phyloP scores from a whole-genome alignment of 805 yeast genomes.

The Barnettozyma salicaria region DNA sequence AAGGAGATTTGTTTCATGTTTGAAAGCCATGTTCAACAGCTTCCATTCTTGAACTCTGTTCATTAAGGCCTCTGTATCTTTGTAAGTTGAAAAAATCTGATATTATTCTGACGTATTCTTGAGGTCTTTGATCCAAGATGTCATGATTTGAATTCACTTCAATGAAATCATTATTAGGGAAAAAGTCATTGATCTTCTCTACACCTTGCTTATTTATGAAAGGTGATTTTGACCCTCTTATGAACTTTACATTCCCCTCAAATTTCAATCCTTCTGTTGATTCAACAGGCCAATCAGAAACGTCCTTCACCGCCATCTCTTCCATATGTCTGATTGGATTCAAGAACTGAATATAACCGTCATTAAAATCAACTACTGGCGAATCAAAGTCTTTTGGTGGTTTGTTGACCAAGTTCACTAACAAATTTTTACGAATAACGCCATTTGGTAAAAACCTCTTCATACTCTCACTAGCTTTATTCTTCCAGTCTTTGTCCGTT shows the following conservation, averaged over 20 bases:
- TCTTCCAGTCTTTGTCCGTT: constrained; percentile 43
- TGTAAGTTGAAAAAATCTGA: constrained; percentile 25
- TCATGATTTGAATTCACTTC: constrained; percentile 29
- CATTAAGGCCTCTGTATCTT: constrained; percentile 12
- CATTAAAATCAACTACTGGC: constrained; percentile 25
- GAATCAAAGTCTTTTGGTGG: constrained; percentile 24
- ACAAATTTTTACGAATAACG: constrained; percentile 31
- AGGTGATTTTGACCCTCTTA: constrained; percentile 24
- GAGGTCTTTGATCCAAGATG: constrained; percentile 38
- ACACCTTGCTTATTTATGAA: constrained; percentile 20
- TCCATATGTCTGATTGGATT: constrained; percentile 31
- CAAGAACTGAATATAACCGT: constrained; percentile 28
- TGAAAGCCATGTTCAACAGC: background rate
- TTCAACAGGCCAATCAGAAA: constrained; percentile 32
- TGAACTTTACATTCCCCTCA: constrained; percentile 22
- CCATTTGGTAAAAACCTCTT: constrained; percentile 91
- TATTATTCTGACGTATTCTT: constrained; percentile 26
- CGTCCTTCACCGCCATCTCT: constrained; percentile 24
- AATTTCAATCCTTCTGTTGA: constrained; percentile 16
- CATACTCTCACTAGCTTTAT: constrained; percentile 85
- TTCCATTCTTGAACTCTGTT: background rate
- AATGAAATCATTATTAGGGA: constrained; percentile 23
- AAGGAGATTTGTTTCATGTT: too few species aligned
- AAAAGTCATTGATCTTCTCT: constrained; percentile 20
- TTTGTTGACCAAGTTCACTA: constrained; percentile 33